A percentile compares a stretch with the other conserved stretches of the same genome.
Evolutionary conservation across 805 yeast species (phyloP).

Genomic region (Grigorovia jiainica): DNA sequence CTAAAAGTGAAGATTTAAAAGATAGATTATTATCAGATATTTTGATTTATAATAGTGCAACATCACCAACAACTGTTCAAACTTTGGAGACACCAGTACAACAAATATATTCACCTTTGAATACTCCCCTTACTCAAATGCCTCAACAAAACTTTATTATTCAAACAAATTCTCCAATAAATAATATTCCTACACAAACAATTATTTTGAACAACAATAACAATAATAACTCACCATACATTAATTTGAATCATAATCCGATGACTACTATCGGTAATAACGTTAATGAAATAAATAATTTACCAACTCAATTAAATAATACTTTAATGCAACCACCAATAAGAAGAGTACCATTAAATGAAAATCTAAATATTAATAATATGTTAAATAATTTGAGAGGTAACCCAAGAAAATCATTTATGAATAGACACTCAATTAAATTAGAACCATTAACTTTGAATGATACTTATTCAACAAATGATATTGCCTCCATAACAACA

Average conservation of each 20-base stretch:
- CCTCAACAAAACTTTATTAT: background rate
- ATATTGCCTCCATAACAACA: background rate
- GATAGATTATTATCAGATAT: slow-evolving; percentile 23
- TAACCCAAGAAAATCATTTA: background rate
- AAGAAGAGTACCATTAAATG: background rate
- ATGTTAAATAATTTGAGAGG: background rate
- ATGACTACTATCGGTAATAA: background rate
- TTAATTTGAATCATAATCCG: background rate
- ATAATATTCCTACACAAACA: background rate
- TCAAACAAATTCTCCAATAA: background rate
- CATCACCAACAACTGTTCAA: slow-evolving; percentile 2
- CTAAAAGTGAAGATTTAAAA: slow-evolving; percentile 19
- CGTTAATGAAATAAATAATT: background rate
- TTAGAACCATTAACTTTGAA: background rate
- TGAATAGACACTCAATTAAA: background rate
- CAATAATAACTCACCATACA: background rate
- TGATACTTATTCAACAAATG: background rate
- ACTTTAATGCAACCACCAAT: slow-evolving; percentile 3
- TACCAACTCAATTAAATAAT: slow-evolving; percentile 1
- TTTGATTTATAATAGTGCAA: slow-evolving; percentile 8
- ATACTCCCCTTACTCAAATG: slow-evolving; percentile 2
- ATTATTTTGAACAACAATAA: background rate
- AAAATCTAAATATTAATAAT: background rate
- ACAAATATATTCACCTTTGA: slow-evolving; percentile 1
- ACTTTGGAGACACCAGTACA: slow-evolving; percentile 1